phyloP scores from a whole-genome alignment of 768 basidiomycete species.

The Phlebiopsis gigantea region DNA sequence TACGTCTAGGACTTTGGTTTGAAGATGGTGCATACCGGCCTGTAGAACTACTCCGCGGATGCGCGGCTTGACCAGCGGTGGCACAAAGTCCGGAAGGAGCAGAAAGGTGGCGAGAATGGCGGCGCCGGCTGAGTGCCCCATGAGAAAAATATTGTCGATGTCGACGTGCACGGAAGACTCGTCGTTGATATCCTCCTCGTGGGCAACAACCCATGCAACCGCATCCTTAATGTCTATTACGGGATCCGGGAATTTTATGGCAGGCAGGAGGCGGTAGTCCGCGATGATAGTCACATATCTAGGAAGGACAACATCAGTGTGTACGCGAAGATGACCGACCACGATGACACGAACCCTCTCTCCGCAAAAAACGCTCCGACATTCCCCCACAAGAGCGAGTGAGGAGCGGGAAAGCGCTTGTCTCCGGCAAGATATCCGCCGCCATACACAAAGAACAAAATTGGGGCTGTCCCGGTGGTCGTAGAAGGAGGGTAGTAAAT shows the following conservation, averaged over 20 bases:
- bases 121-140: constrained; percentile 63
- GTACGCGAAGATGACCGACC: background rate
- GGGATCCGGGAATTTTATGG: constrained; percentile 47
- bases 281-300: constrained; percentile 57
- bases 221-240: constrained; percentile 59
- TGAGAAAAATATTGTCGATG: constrained; percentile 37
- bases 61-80: constrained; percentile 21
- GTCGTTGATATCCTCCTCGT: constrained; percentile 20
- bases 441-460: constrained; percentile 64
- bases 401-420: constrained; percentile 39
- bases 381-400: constrained; percentile 48
- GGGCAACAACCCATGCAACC: constrained; percentile 42
- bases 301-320: background rate
- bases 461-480: constrained; percentile 32
- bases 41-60: constrained; percentile 43
- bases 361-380: constrained; percentile 59
- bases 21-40: constrained; percentile 40
- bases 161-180: constrained; percentile 28
- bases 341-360: constrained; percentile 30
- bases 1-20: background rate
- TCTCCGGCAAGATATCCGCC: constrained; percentile 55
- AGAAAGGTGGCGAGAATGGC: constrained; percentile 42
- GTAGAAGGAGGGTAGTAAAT: constrained; percentile 48
- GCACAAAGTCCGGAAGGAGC: constrained; percentile 27
- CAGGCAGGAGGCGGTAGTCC: constrained; percentile 62